phyloP scores from a whole-genome alignment of 257 asterid species.

The Jasminum sambac region DNA sequence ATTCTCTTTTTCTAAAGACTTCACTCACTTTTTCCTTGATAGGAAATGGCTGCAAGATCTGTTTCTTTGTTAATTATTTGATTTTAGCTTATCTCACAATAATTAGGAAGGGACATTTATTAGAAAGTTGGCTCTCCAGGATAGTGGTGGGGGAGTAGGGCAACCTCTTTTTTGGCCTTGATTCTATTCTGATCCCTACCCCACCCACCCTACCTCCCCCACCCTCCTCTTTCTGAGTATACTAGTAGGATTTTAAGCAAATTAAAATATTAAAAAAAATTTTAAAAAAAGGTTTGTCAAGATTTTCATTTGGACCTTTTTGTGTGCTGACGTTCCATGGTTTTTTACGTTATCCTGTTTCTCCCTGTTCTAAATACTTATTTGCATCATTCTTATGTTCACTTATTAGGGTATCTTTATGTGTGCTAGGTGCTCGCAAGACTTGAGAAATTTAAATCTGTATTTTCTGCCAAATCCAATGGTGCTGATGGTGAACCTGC shows the following conservation, averaged over 20 bases:
- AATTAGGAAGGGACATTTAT: not conserved
- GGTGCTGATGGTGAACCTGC: constrained; percentile 38
- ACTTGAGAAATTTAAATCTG: constrained; percentile 71
- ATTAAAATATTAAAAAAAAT: no score
- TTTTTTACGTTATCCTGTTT: not conserved
- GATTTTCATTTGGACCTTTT: constrained; percentile 16
- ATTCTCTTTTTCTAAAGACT: not conserved
- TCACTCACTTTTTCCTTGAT: constrained; percentile 7
- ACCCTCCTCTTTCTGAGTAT: no score
- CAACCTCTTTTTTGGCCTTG: not conserved
- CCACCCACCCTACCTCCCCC: no score
- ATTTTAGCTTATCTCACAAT: not conserved
- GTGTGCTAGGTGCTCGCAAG: constrained; percentile 59
- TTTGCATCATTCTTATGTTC: constrained; percentile 11
- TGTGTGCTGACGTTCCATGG: not conserved
- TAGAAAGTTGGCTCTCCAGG: not conserved
- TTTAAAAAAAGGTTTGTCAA: constrained; percentile 8
- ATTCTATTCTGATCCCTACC: no score
- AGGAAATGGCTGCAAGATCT: not conserved
- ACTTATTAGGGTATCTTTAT: constrained; percentile 22
- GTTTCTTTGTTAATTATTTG: not conserved
- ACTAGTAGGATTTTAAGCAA: no score
- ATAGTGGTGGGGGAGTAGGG: not conserved
- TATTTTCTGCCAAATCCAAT: constrained; percentile 45
- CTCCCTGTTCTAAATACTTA: constrained; percentile 17